These are phyloP conservation scores for Mycena vitilis DNA, from an alignment of 768 basidiomycete species.

Conservation along the genomic window DNA sequence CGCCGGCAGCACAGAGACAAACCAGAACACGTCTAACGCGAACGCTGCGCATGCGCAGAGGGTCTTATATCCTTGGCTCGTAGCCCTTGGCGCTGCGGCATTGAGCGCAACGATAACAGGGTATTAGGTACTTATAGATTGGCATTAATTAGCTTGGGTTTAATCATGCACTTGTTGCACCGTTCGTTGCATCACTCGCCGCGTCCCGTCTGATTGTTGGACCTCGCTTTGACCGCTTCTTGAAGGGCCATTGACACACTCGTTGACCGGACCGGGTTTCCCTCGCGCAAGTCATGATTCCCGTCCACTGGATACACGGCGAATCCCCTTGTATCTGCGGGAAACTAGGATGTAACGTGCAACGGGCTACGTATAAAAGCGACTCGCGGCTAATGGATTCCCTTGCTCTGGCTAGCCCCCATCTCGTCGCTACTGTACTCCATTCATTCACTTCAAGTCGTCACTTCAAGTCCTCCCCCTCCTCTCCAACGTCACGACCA, in stretches of 20 bases:
- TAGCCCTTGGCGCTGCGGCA: slow-evolving; percentile 24
- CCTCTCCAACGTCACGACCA: slow-evolving; percentile 3
- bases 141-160: not conserved
- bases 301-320: not conserved
- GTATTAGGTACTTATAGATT: not conserved
- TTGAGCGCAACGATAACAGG: slow-evolving; percentile 3
- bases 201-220: not conserved
- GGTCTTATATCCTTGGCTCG: slow-evolving; percentile 24
- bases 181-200: no score
- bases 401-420: slow-evolving; percentile 39
- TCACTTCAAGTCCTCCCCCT: slow-evolving; percentile 22
- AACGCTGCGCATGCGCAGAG: slow-evolving; percentile 7
- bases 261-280: no score
- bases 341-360: not conserved
- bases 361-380: slow-evolving; percentile 21
- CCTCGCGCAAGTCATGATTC: not conserved
- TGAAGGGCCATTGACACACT: no score
- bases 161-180: no score
- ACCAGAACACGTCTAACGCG: not conserved
- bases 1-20: not conserved
- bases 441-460: slow-evolving; percentile 22
- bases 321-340: slow-evolving; percentile 3
- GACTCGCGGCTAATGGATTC: not conserved
- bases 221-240: not conserved
- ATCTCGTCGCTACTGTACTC: slow-evolving; percentile 21